These are phyloP conservation scores for Phytophthora pistaciae DNA, from an alignment of 352 stramenopile genomes.

Conservation along the genomic window DNA sequence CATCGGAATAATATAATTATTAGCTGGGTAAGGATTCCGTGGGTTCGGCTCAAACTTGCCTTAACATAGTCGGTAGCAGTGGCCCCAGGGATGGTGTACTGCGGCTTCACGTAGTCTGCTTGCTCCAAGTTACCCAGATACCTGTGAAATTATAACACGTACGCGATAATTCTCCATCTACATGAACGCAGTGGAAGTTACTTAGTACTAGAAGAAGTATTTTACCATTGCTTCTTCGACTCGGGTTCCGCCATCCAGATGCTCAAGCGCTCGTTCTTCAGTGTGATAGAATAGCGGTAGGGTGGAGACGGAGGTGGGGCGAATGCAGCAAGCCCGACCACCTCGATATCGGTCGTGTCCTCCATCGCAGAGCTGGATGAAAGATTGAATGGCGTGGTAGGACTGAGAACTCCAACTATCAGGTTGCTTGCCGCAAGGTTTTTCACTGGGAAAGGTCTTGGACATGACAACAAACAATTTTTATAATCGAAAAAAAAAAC, in stretches of 20 bases:
- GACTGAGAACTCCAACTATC: not conserved
- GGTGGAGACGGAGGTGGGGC: not conserved
- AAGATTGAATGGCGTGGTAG: too few species aligned
- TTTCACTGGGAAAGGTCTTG: not conserved
- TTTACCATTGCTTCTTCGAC: not conserved
- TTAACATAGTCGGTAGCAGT: too few species aligned
- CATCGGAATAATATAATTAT: too few species aligned
- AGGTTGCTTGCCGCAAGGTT: not conserved
- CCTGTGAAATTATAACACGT: too few species aligned
- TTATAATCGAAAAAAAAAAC: not conserved
- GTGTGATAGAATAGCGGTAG: not conserved
- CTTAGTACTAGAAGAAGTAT: too few species aligned
- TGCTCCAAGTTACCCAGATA: too few species aligned
- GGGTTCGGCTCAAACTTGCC: too few species aligned
- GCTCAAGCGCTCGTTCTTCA: not conserved
- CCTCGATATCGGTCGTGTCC: not conserved
- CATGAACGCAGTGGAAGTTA: too few species aligned
- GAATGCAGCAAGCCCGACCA: not conserved
- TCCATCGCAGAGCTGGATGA: not conserved
- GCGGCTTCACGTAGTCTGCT: too few species aligned
- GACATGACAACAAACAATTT: not conserved
- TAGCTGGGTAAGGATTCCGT: too few species aligned
- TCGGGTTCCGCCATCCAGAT: not conserved
- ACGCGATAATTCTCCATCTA: too few species aligned
- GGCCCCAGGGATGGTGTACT: too few species aligned